A percentile compares a stretch with the other conserved stretches of the same genome.
Conservation (phyloP, 768 basidiomycete species). For the Suillus decipiens region DNA sequence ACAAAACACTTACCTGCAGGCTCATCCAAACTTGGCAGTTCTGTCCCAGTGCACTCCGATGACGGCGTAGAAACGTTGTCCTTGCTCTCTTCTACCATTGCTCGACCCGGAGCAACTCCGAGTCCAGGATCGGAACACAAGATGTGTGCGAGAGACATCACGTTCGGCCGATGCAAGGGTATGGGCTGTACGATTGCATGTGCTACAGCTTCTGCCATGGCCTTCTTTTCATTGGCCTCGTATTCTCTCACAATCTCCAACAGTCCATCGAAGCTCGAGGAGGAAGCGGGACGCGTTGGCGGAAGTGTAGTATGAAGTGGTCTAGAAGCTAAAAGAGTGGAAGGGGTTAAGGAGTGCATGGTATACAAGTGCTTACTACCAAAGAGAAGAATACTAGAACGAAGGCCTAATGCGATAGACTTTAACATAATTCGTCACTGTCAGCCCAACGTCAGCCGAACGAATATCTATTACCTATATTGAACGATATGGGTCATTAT, state of each 20-base stretch:
- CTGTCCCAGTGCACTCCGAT: neutral
- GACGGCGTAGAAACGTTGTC: neutral
- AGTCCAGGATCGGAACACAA: neutral
- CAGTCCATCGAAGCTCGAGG: neutral
- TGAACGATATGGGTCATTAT: neutral
- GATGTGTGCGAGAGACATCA: slow-evolving; percentile 12
- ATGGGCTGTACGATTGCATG: neutral
- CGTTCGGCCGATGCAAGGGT: slow-evolving; percentile 10
- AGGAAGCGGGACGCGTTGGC: neutral
- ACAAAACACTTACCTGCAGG: neutral
- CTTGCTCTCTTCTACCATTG: neutral
- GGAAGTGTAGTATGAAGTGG: neutral
- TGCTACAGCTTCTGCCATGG: neutral
- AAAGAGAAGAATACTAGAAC: neutral
- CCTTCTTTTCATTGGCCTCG: neutral
- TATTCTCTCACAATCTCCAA: neutral
- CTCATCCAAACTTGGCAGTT: neutral
- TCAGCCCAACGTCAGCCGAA: slow-evolving; percentile 1
- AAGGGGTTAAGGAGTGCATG: neutral
- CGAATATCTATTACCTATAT: neutral
- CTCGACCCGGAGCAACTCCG: neutral
- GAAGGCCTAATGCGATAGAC: neutral
- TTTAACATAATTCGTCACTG: neutral
- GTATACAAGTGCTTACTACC: neutral
- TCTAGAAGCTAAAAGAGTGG: neutral